Evolutionary conservation across 495 filamentous ascomycete species (phyloP), one percentile per base, ranked within the genome.

Genomic region (Astrothelium macrocarpum): DNA sequence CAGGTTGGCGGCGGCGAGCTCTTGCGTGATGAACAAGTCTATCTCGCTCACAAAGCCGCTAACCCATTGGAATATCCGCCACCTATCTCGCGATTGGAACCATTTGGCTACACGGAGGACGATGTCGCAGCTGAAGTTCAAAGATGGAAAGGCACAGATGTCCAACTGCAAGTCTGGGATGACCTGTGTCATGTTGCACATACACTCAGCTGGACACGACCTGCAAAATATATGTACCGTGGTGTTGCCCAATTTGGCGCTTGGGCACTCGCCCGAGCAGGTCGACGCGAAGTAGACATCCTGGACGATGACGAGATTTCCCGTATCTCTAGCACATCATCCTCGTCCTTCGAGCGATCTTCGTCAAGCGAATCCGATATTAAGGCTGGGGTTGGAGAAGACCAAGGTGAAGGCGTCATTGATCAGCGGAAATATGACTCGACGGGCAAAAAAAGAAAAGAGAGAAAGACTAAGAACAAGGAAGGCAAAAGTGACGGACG

Each of bases 81-180:
- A 0, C 49, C 49, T 56, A 5, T 16, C 7, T 26, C 23, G 64
- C 66, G 10, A 65, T 64, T 25, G 64, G 62, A 56, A 16, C 49
- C 23, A 29, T 56, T 56, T 29, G 49, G 49, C 20, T 56, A 28
- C 25, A 56, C 49, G 9, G 78, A 81, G 16, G 83, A 90, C 36
- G 77, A 77, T 0, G 79, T 85, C 62, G 77, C 93, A 32, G 78
- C 85, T 43, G 87, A 91, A 45, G 75, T 95, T 20, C 73, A 79
- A 28, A 84, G 82, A 43, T 94, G 87, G 70, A 81, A 82, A 36
- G 88, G 90, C 1, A 97, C 93, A 0, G 85, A 95, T 70, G 93
- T 97, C 10, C 91, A 95, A 72, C 78, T 97, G n/a, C 93, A 97
- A 73, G 87, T 97, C 7, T 97, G 93, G 90, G 93, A 97, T 32